Percentiles rank a stretch among this genome's conserved stretches.
Evolutionary conservation across 371 early-diverging fungal species (phyloP).

Genomic region (Batkoa obscura): DNA sequence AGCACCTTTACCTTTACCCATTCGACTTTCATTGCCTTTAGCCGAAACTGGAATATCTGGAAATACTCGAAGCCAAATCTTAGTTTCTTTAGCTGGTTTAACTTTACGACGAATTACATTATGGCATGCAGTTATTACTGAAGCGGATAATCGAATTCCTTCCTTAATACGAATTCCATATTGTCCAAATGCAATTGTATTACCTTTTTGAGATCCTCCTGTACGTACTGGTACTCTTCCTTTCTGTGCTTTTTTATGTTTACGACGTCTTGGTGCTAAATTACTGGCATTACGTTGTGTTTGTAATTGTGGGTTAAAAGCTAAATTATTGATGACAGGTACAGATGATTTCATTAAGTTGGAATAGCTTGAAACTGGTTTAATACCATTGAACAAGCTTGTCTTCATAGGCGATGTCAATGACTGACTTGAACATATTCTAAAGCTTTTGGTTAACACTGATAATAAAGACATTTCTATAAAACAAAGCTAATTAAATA

Average conservation of each 20-base stretch:
- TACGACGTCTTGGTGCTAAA: constrained; percentile 53
- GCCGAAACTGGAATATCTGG: constrained; percentile 83
- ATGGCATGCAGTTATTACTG: constrained; percentile 63
- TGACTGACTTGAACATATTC: too few relatives aligned
- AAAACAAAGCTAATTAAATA: too few relatives aligned
- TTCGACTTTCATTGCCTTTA: constrained; percentile 82
- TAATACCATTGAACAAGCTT: too few relatives aligned
- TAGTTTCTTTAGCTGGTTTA: constrained; percentile 68
- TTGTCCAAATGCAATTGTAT: constrained; percentile 69
- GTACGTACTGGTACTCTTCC: constrained; percentile 65
- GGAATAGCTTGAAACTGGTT: too few relatives aligned
- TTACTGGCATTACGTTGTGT: neutral
- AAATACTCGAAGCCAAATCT: constrained; percentile 74
- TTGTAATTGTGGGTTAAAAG: too few relatives aligned
- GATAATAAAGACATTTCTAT: too few relatives aligned
- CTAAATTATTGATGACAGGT: too few relatives aligned
- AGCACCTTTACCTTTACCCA: constrained; percentile 95
- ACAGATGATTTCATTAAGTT: too few relatives aligned
- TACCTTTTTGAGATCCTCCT: constrained; percentile 72
- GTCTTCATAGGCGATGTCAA: too few relatives aligned
- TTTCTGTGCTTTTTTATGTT: constrained; percentile 75
- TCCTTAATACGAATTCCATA: constrained; percentile 74
- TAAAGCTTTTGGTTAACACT: too few relatives aligned
- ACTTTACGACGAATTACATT: constrained; percentile 55
- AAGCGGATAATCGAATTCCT: constrained; percentile 62